phyloP scores from a whole-genome alignment of 2,329 filamentous ascomycete genomes.

The Venturia effusa region DNA sequence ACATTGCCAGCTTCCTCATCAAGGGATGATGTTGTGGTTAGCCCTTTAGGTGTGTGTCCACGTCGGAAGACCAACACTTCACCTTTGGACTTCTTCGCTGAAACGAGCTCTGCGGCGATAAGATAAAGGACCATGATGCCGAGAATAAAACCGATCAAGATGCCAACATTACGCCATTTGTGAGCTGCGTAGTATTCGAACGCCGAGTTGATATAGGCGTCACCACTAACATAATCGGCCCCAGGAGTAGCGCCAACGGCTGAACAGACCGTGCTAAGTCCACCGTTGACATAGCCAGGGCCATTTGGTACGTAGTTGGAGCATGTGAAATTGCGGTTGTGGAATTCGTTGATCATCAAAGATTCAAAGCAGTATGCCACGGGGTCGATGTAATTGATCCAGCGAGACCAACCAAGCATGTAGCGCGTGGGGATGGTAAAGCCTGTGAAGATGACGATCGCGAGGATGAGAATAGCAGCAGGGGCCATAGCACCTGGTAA shows the following conservation, averaged over 20 bases:
- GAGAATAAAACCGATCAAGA: slow-evolving; percentile 35
- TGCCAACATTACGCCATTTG: slow-evolving; percentile 39
- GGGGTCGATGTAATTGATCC: slow-evolving; percentile 74
- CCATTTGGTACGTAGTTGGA: slow-evolving; percentile 32
- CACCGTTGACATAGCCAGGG: slow-evolving; percentile 25
- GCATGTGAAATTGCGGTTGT: slow-evolving; percentile 48
- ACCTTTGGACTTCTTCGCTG: slow-evolving; percentile 40
- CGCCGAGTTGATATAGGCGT: slow-evolving; percentile 24
- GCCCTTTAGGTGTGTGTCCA: slow-evolving; percentile 24
- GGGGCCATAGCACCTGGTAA: slow-evolving; percentile 47
- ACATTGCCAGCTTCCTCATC: slow-evolving; percentile 29
- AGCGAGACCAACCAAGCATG: slow-evolving; percentile 72
- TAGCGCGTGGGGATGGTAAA: slow-evolving; percentile 48
- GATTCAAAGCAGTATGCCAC: slow-evolving; percentile 72
- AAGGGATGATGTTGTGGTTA: slow-evolving; percentile 18
- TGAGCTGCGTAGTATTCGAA: slow-evolving; percentile 26
- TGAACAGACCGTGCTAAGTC: slow-evolving; percentile 27
- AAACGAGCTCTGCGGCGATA: slow-evolving; percentile 34
- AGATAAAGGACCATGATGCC: slow-evolving; percentile 32
- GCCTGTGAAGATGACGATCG: slow-evolving; percentile 57
- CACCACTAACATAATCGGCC: slow-evolving; percentile 26
- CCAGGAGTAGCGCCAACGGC: slow-evolving; percentile 32
- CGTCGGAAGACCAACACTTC: slow-evolving; percentile 40
- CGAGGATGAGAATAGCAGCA: slow-evolving; percentile 48
- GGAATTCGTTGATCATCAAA: slow-evolving; percentile 76